phyloP scores from a whole-genome alignment of 257 asterid species.

The Ehretia macrophylla region DNA sequence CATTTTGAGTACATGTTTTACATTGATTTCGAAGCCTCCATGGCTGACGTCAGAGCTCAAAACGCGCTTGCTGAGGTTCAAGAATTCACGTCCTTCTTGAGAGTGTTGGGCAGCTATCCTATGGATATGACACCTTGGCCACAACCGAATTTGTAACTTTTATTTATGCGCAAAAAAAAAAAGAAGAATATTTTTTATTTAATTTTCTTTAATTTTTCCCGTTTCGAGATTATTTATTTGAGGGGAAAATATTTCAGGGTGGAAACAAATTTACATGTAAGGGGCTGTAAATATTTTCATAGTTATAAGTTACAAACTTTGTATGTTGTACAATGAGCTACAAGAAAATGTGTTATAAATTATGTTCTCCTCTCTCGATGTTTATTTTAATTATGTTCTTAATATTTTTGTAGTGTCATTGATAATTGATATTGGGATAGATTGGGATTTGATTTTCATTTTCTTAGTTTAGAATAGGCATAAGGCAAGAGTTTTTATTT shows the following conservation, averaged over 20 bases:
- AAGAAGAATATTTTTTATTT: background rate
- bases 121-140: constrained; percentile 91
- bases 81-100: constrained; percentile 81
- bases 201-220: no score
- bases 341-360: background rate
- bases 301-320: background rate
- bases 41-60: constrained; percentile 90
- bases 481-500: no score
- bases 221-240: no score
- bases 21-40: constrained; percentile 82
- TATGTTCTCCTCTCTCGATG: background rate
- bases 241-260: background rate
- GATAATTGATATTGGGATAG: no score
- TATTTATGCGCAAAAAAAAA: no score
- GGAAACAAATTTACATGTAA: background rate
- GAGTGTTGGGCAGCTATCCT: constrained; percentile 91
- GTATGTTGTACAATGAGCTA: background rate
- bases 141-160: background rate
- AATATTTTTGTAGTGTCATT: no score
- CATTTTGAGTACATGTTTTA: constrained; percentile 85
- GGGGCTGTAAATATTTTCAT: background rate
- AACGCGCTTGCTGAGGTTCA: constrained; percentile 89
- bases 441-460: no score
- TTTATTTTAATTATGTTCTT: no score
- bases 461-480: no score